Percentiles rank a stretch among this genome's conserved stretches.
phyloP scores from a whole-genome alignment of 768 basidiomycete genomes.

The Pulveroboletus sp. region DNA sequence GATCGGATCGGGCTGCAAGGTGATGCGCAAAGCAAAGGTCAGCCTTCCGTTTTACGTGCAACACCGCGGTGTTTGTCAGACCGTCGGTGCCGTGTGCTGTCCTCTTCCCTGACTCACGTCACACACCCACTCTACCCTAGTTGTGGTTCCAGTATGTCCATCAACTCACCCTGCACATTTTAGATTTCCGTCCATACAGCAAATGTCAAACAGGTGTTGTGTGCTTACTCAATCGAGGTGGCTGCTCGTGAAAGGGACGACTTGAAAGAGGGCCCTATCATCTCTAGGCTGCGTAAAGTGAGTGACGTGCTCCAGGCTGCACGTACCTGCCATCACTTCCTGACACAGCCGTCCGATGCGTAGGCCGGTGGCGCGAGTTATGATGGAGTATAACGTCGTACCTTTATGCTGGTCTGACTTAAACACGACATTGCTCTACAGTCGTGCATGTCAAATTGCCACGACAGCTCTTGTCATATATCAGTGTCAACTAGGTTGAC shows the following conservation, averaged over 20 bases:
- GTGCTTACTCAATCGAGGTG: constrained; percentile 82
- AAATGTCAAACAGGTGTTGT: constrained; percentile 79
- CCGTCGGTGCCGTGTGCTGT: constrained; percentile 5
- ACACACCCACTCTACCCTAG: constrained; percentile 26
- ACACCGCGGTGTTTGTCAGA: constrained; percentile 13
- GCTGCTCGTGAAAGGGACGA: constrained; percentile 80
- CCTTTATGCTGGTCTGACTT: constrained; percentile 10
- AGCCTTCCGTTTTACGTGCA: constrained; percentile 14
- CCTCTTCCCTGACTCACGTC: constrained; percentile 9
- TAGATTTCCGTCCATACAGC: constrained; percentile 91
- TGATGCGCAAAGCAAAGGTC: constrained; percentile 92
- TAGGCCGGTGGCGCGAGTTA: constrained; percentile 88
- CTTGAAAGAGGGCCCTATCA: constrained; percentile 82
- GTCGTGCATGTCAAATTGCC: constrained; percentile 10
- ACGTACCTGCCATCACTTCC: constrained; percentile 1
- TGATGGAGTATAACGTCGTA: constrained; percentile 60
- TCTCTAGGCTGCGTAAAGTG: constrained; percentile 78
- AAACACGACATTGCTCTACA: background rate
- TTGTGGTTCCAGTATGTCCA: constrained; percentile 18
- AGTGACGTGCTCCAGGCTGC: constrained; percentile 22
- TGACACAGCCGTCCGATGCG: constrained; percentile 14
- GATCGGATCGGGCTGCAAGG: constrained; percentile 79
- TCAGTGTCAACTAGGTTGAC: constrained; percentile 21
- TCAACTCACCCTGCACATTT: constrained; percentile 23
- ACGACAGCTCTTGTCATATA: constrained; percentile 11